phyloP scores from a whole-genome alignment of 2,329 filamentous ascomycete genomes.

The Coniochaeta prunicola region DNA sequence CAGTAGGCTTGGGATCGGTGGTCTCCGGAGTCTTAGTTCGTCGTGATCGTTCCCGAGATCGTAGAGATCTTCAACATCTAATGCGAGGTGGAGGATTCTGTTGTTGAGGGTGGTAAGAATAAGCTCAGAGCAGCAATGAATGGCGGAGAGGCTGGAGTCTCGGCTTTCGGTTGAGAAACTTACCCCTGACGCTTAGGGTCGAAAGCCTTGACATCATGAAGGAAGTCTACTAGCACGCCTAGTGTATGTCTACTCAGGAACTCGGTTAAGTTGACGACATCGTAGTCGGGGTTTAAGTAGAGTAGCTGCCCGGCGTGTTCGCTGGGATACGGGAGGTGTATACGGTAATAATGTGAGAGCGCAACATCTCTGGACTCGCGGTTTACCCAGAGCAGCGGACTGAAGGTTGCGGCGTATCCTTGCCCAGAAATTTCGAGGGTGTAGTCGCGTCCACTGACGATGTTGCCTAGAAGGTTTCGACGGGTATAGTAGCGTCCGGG shows the following conservation, averaged over 20 bases:
- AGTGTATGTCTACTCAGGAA: not conserved
- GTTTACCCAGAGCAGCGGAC: constrained; percentile 8
- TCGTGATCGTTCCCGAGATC: no score
- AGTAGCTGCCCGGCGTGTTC: not conserved
- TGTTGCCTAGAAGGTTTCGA: constrained; percentile 3
- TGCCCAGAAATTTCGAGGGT: not conserved
- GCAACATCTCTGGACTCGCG: constrained; percentile 5
- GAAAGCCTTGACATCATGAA: not conserved
- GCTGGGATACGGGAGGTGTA: not conserved
- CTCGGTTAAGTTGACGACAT: not conserved
- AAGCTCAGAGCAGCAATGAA: no score
- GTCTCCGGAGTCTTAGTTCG: no score
- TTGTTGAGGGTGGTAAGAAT: not conserved
- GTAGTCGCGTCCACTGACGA: constrained; percentile 6
- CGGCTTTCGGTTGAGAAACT: not conserved
- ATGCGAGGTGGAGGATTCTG: no score
- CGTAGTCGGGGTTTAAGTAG: not conserved
- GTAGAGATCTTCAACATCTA: no score
- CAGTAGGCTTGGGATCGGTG: not conserved
- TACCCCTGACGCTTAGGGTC: not conserved
- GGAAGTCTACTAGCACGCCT: not conserved
- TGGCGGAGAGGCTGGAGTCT: not conserved
- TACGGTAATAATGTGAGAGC: constrained; percentile 2
- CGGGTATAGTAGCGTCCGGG: not conserved
- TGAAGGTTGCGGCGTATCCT: not conserved